phyloP scores from a whole-genome alignment of 139 green algal species.

The Chlamydomonas sphaeroides region DNA sequence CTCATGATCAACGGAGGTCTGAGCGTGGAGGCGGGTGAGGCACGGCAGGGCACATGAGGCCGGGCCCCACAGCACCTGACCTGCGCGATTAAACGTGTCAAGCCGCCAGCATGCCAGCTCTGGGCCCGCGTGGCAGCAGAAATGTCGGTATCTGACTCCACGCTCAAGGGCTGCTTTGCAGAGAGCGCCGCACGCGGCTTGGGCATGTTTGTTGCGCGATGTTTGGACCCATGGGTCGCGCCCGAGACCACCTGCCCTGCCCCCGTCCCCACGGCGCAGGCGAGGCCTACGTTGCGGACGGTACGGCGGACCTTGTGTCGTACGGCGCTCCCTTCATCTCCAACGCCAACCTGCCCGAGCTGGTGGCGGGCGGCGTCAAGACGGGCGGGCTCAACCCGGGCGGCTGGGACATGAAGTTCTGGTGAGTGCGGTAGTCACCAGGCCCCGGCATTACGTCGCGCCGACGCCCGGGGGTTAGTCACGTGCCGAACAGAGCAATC shows the following conservation, averaged over 20 bases:
- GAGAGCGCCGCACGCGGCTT: no score
- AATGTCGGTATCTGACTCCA: background rate
- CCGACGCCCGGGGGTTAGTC: no score
- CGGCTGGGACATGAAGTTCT: no score
- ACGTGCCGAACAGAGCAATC: no score
- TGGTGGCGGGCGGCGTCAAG: slow-evolving; percentile 37
- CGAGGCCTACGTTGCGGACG: slow-evolving; percentile 43
- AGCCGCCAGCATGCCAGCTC: background rate
- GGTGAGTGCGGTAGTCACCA: no score
- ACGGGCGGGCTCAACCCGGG: slow-evolving; percentile 31
- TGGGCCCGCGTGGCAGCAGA: background rate
- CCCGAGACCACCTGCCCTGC: background rate
- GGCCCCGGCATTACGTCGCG: no score
- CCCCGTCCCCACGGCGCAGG: background rate
- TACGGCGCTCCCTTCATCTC: slow-evolving; percentile 60
- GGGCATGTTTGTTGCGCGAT: no score
- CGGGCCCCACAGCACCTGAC: background rate
- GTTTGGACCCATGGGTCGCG: background rate
- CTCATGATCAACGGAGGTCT: slow-evolving; percentile 42
- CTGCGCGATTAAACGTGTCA: background rate
- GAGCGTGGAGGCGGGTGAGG: slow-evolving; percentile 20
- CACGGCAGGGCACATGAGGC: no score
- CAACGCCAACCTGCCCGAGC: slow-evolving; percentile 62
- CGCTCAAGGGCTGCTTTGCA: background rate
- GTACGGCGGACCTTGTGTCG: slow-evolving; percentile 51